phyloP scores from a whole-genome alignment of 2,329 filamentous ascomycete genomes.

The Cladosporium sp. region DNA sequence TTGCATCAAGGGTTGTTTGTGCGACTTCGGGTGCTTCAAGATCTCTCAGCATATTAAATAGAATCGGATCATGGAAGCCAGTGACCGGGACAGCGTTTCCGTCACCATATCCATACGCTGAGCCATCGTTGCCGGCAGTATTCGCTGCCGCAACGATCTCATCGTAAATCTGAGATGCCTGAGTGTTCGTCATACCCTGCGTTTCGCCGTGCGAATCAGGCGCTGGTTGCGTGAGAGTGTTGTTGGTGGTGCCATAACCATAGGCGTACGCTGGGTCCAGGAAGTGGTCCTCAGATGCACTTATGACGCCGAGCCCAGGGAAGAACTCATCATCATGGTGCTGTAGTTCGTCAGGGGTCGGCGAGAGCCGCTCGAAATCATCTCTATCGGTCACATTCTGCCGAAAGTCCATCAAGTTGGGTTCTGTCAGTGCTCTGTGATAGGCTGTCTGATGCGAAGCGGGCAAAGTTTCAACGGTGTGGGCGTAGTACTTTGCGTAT shows the following conservation, averaged over 20 bases:
- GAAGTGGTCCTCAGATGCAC: background rate
- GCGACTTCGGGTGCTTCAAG: background rate
- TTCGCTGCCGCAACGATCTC: too few relatives aligned
- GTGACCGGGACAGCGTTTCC: background rate
- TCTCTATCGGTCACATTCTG: background rate
- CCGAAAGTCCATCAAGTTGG: background rate
- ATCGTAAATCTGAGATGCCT: too few relatives aligned
- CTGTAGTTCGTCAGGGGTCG: background rate
- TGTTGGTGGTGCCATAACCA: background rate
- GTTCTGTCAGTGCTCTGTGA: background rate
- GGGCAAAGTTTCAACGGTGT: background rate
- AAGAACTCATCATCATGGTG: background rate
- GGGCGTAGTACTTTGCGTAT: background rate
- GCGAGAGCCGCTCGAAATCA: slow-evolving; percentile 5
- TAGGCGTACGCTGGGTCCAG: background rate
- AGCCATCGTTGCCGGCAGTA: too few relatives aligned
- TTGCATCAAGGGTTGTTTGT: slow-evolving; percentile 3
- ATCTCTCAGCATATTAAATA: background rate
- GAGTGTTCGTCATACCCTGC: too few relatives aligned
- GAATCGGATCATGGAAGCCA: background rate
- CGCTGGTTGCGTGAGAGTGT: too few relatives aligned
- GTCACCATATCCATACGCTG: background rate
- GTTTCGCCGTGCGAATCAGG: too few relatives aligned
- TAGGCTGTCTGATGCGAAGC: too few relatives aligned
- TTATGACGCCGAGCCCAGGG: background rate